A percentile compares a stretch with the other conserved stretches of the same genome.
Evolutionary conservation across 106 monocot genomes (phyloP).

Genomic region (Apostasia ramifera): DNA sequence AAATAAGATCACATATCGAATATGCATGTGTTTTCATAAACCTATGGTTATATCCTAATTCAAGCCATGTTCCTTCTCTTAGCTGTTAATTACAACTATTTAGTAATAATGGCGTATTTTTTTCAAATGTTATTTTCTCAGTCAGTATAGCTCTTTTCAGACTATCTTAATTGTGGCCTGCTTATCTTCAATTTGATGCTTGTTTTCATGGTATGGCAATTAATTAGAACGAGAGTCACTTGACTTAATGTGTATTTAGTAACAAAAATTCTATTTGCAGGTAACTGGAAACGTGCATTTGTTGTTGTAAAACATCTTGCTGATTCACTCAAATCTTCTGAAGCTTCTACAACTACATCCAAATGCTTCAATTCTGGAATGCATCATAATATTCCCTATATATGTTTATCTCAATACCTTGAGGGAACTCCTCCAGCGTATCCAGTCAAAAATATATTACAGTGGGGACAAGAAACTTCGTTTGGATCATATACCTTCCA

Average conservation of each 20-base stretch:
- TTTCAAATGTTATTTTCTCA: too few relatives aligned
- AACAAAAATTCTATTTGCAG: conserved; percentile 25
- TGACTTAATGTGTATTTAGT: background rate
- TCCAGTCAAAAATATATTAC: conserved; percentile 25
- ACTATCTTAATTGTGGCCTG: too few relatives aligned
- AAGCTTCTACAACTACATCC: conserved; percentile 11
- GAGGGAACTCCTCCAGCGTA: conserved; percentile 16
- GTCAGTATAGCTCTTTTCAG: too few relatives aligned
- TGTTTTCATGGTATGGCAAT: too few relatives aligned
- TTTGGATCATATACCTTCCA: conserved; percentile 15
- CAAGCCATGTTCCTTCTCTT: too few relatives aligned
- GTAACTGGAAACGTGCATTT: conserved; percentile 75
- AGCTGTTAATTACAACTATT: too few relatives aligned
- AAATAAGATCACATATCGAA: too few relatives aligned
- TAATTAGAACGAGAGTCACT: background rate
- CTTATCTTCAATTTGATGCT: too few relatives aligned
- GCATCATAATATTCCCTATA: conserved; percentile 31
- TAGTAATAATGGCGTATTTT: too few relatives aligned
- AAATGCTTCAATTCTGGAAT: conserved; percentile 11
- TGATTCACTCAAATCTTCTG: conserved; percentile 31
- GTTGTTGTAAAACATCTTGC: conserved; percentile 61
- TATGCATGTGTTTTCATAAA: too few relatives aligned
- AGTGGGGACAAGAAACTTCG: conserved; percentile 50
- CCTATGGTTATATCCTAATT: too few relatives aligned
- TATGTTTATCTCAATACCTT: conserved; percentile 46